A percentile compares a stretch with the other conserved stretches of the same genome.
These are phyloP conservation scores for Striga hermonthica DNA, from an alignment of 305 asterid genomes.

Conservation along the genomic window DNA sequence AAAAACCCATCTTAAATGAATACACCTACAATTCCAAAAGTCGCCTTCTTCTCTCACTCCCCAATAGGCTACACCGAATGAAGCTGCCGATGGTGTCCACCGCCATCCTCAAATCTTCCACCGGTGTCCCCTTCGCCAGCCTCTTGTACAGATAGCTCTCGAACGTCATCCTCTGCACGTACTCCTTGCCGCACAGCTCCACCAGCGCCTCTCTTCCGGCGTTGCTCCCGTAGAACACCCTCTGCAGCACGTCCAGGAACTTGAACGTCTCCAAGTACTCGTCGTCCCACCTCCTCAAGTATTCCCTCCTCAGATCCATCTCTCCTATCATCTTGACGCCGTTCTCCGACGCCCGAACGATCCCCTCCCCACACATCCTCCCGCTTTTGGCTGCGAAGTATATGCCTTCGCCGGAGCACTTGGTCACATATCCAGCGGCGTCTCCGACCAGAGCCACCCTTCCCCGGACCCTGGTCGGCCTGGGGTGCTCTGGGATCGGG, in stretches of 20 bases:
- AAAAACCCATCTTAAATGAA: slow-evolving; percentile 10
- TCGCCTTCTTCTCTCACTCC: slow-evolving; percentile 39
- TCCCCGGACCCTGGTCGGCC: slow-evolving; percentile 57
- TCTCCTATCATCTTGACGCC: slow-evolving; percentile 58
- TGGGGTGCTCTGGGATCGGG: slow-evolving; percentile 80
- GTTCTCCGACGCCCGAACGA: slow-evolving; percentile 58
- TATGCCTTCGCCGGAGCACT: slow-evolving; percentile 82
- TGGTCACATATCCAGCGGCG: slow-evolving; percentile 83
- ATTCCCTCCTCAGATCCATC: slow-evolving; percentile 61
- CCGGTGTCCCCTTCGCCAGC: slow-evolving; percentile 50
- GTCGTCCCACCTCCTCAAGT: slow-evolving; percentile 69
- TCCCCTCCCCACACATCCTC: slow-evolving; percentile 72
- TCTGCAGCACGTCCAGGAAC: slow-evolving; percentile 57
- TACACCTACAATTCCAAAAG: background rate
- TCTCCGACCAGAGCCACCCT: slow-evolving; percentile 74
- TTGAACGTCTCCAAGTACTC: slow-evolving; percentile 59
- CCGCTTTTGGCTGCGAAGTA: slow-evolving; percentile 83
- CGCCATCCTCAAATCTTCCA: slow-evolving; percentile 55
- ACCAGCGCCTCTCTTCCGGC: slow-evolving; percentile 76
- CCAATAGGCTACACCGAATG: slow-evolving; percentile 59
- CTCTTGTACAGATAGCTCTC: slow-evolving; percentile 76
- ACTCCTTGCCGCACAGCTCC: slow-evolving; percentile 74
- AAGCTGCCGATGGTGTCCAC: slow-evolving; percentile 57
- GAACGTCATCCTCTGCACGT: slow-evolving; percentile 80
- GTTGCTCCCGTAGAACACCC: slow-evolving; percentile 63